Evolutionary conservation across 345 rosid genomes (phyloP), one percentile per base, ranked within the genome.

Genomic region (Acer campestre): DNA sequence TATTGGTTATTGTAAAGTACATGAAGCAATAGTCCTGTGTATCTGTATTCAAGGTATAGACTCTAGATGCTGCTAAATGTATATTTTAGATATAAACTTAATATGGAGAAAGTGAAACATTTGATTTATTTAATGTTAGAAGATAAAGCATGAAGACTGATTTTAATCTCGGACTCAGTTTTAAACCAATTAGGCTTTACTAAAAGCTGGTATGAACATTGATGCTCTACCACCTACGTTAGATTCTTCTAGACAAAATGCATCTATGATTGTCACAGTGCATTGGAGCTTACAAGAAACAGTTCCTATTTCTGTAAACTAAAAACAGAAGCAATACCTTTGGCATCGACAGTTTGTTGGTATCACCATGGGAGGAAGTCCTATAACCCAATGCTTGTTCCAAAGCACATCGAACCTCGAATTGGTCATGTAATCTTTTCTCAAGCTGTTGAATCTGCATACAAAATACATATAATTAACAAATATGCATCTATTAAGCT

Each of bases 341-440:
- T 38, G 97, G 92, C 84, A 86, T 87, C 51, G 87, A 76, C 71
- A 77, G 70, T 56, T 84, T 87, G 58, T 81, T 78, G 51, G 78
- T 74, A 74, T 83, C 82, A 48, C 76, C 82, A 61, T 77, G 77
- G 72, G 86, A 82, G 8, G 84, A 82, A 72, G 90, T 59, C 77
- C 78, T 80, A 85, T 91, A 88, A 65, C 98, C 97, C 80, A 91
- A 85, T 12, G 98, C 98, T 77, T 89, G 93, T 82, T 96, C 99
- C 67, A 96, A 79, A 12, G 90, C 89, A 77, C 65, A 79, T 14
- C 98, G 97, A 71, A 92, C 95, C 79, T 83, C 81, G 79, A 94
- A 92, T 76, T 94, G 97, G 72, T 87, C 89, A 81, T 89, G 91
- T 81, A 94, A 82, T 81, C 94, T 89, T 80, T 85, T 90, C 85